Percentiles rank a stretch among this genome's conserved stretches.
Conservation (phyloP, 495 filamentous ascomycete species). For the Letharia columbiana region DNA sequence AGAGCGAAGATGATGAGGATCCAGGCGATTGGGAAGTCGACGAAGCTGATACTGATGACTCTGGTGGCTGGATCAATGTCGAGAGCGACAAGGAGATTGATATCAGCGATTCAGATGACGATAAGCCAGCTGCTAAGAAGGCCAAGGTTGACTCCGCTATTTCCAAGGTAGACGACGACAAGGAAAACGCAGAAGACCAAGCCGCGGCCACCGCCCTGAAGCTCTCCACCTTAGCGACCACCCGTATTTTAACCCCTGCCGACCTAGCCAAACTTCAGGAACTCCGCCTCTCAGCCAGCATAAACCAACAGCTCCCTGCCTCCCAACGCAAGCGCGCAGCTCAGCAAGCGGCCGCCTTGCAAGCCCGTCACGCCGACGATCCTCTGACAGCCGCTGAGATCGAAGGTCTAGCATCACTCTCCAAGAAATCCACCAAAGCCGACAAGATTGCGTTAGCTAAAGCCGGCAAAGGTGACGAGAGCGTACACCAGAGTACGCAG, state of each 20-base stretch:
- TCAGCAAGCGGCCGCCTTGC: conserved; percentile 31
- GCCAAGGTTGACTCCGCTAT: conserved; percentile 23
- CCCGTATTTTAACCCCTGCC: conserved; percentile 80
- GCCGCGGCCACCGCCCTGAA: conserved; percentile 22
- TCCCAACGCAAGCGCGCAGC: conserved; percentile 32
- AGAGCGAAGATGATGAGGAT: conserved; percentile 57
- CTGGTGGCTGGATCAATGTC: conserved; percentile 88
- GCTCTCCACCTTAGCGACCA: conserved; percentile 68
- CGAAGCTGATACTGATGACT: conserved; percentile 65
- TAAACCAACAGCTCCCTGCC: conserved; percentile 53
- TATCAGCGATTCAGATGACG: conserved; percentile 63
- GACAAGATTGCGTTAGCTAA: conserved; percentile 71
- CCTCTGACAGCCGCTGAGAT: conserved; percentile 81
- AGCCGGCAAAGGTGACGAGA: conserved; percentile 62
- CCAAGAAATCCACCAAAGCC: conserved; percentile 67
- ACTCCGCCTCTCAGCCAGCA: conserved; percentile 60
- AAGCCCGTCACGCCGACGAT: conserved; percentile 64
- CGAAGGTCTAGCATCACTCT: conserved; percentile 59
- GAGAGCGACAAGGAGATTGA: conserved; percentile 74
- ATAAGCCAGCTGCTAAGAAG: conserved; percentile 57
- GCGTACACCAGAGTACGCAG: conserved; percentile 72
- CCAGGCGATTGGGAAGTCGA: conserved; percentile 80
- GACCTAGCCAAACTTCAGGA: conserved; percentile 89
- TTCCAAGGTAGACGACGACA: conserved; percentile 18
- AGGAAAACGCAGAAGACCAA: conserved; percentile 22